Percentiles rank a stretch among this genome's conserved stretches.
These are phyloP conservation scores for Sporothrix dimorphospora DNA, from an alignment of 2,329 filamentous ascomycete species.

Conservation along the genomic window DNA sequence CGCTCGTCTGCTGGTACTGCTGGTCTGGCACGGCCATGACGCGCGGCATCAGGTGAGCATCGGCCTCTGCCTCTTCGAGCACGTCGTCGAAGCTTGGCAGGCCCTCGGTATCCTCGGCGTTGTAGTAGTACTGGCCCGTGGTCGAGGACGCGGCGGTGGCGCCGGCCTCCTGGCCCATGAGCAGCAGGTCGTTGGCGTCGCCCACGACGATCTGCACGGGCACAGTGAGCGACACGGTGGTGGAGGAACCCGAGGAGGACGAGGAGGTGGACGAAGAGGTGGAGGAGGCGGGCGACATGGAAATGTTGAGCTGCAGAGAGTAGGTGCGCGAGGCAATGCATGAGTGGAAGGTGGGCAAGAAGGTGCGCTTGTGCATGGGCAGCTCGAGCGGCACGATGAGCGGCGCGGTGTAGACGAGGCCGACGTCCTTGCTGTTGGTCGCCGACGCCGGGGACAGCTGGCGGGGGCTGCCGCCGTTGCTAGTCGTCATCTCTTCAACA, in stretches of 20 bases:
- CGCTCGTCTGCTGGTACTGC: constrained; percentile 35
- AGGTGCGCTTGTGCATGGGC: constrained; percentile 52
- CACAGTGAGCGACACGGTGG: constrained; percentile 28
- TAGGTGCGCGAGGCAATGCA: constrained; percentile 62
- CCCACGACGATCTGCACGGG: constrained; percentile 30
- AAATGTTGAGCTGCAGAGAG: constrained; percentile 51
- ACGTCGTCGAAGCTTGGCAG: constrained; percentile 56
- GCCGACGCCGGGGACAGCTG: constrained; percentile 7
- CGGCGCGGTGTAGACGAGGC: constrained; percentile 46
- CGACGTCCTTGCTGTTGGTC: constrained; percentile 30
- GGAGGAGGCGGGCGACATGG: constrained; percentile 40
- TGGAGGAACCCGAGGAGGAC: neutral
- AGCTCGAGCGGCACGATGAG: constrained; percentile 55
- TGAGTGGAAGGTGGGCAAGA: constrained; percentile 61
- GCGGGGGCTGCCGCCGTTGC: neutral
- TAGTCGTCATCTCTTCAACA: neutral
- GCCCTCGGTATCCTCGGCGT: constrained; percentile 37
- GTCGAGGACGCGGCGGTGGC: neutral
- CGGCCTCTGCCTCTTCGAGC: constrained; percentile 50
- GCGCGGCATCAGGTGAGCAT: constrained; percentile 49
- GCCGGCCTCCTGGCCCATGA: neutral
- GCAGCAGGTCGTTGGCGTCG: neutral
- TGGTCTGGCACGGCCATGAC: constrained; percentile 43
- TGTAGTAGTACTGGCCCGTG: neutral
- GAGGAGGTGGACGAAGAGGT: constrained; percentile 43